Base-by-base conservation (phyloP, 2,329 filamentous ascomycete genomes). In the Aspergillus chevalieri region DNA sequence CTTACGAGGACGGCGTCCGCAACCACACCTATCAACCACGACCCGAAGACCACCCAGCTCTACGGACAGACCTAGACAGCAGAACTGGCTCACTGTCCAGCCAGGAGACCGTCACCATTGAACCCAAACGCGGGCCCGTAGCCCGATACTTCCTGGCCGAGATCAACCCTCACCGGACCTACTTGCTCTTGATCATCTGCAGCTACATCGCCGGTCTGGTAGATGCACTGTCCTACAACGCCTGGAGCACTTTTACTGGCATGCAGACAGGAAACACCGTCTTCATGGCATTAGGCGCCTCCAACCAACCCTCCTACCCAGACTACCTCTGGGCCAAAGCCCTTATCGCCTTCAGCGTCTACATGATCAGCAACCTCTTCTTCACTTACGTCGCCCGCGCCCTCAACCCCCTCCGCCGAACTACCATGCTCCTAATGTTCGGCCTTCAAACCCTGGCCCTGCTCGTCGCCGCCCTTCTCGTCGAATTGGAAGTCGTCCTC, bases 181-280 rank as follows among this genome's bases (percentile, higher is more conserved):
- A 67, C 48, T 36, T 67, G 6, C 46, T 65, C 12, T 52, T 68
- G 2, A 58, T 71, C 21, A 47, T 67, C 19, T 71, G 68, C 46
- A 66, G 66, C 9, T 71, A 71, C 44, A 64, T 70, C 5, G 64
- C 66, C 34, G 70, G 70, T 9, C 57, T 73, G 12, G 65, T 72
- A 7, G 70, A 73, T 42, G 67, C 67, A 19, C 50, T 71, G 14
- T 68, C 68, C 2, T 72, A 70, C 54, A 71, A 71, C 50, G 67
- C 68, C 45, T 72, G 69, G 69, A 68, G 64, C 3, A 71, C 66
- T 56, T 73, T 72, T 48, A 61, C 68, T 22, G 69, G 69, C 53
- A 72, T 73, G 69, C 70, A 73, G 52, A 71, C 69, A 74, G 72
- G 72, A 33, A 74, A 74, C 54, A 69, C 68, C 6, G 61, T 74